These are phyloP conservation scores for Salvia sclarea DNA, from an alignment of 305 asterid genomes.

Conservation along the genomic window DNA sequence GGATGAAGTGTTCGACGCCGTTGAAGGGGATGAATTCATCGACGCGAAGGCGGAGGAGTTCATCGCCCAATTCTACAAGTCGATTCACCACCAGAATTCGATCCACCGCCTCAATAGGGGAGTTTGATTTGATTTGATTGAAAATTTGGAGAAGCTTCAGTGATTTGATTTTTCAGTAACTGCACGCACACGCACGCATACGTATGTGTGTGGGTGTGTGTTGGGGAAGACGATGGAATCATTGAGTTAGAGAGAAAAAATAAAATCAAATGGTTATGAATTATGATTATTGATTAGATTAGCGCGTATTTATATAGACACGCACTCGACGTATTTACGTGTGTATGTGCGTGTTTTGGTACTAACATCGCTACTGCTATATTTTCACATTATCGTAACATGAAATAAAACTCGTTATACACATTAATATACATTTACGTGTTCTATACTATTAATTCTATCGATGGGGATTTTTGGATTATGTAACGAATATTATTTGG, in stretches of 20 bases:
- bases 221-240: background rate
- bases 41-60: slow-evolving; percentile 81
- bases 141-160: too few species aligned
- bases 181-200: background rate
- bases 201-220: background rate
- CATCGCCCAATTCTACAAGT: slow-evolving; percentile 70
- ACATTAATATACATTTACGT: background rate
- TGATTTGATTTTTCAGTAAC: too few species aligned
- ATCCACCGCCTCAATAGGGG: slow-evolving; percentile 4
- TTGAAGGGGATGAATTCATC: slow-evolving; percentile 68
- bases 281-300: too few species aligned
- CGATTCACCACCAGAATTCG: slow-evolving; percentile 49
- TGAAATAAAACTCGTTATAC: background rate
- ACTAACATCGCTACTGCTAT: too few species aligned
- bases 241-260: too few species aligned
- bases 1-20: slow-evolving; percentile 66
- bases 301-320: background rate
- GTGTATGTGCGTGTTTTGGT: slow-evolving; percentile 3
- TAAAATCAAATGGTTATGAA: too few species aligned
- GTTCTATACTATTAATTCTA: background rate
- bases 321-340: background rate
- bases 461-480: background rate
- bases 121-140: too few species aligned
- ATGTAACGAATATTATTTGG: background rate
- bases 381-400: background rate